Base-by-base conservation (phyloP, 495 filamentous ascomycete species). In the Parathielavia appendiculata region DNA sequence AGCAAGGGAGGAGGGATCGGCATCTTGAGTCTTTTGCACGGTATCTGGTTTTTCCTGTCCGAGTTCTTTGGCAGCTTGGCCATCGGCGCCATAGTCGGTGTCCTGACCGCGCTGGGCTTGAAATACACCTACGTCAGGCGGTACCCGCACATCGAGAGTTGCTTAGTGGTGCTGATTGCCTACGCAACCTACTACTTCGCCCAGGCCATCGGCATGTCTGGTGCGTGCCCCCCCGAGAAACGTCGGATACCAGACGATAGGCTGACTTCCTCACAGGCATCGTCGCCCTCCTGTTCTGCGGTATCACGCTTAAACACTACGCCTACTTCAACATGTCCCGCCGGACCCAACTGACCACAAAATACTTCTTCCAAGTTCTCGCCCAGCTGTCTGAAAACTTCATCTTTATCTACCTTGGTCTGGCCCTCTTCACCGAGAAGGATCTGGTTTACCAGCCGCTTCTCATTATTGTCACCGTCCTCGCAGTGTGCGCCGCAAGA, bases 251-350 rank as follows among this genome's bases (percentile, higher is more conserved):
- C 1, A 51, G 32, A 10, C 17, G 60, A 0, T 19, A 38, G 43
- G 19, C 55, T 65, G 17, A 65, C 50, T 8, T 23, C 54, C n/a
- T n/a, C 17, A 47, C 63, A 97, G 92, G 93, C 57, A 98, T 98
- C 64, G 93, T 98, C 54, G 93, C 93, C 17, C 81, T 98, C 56
- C 77, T 98, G 12, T 97, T 98, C 76, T 97, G 95, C 71, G 93
- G 93, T 34, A 98, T 98, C 59, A 96, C 93, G 9, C 79, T 98
- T 36, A 98, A 98, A 71, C 93, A 98, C 70, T 97, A 98, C 66
- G 93, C 93, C 43, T 98, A 98, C 76, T 97, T 96, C 77, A 98
- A 98, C 75, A 98, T 98, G 93, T 98, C 93, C 32, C 86, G 93
- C 44, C 87, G 93, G 44, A 96, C 95, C 20, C 93, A 98, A 68